Base-by-base conservation (phyloP, 768 basidiomycete genomes). In the Lyophyllum semitale region DNA sequence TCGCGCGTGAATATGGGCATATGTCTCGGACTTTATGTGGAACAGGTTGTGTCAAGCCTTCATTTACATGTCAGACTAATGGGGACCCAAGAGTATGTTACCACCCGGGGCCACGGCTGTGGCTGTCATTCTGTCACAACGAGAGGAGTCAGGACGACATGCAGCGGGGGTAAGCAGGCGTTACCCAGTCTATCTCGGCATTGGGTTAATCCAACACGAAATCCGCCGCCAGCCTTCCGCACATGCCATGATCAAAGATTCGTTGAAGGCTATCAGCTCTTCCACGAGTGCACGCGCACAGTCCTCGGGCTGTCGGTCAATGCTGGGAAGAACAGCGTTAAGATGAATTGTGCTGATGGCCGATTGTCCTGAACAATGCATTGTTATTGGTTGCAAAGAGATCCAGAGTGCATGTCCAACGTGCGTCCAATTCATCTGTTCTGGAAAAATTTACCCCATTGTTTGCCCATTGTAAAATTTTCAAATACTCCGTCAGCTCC, bases 131-230 rank as follows among this genome's bases (percentile, higher is more conserved):
- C 53, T 80, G 1, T 64, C 75, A 0, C 71, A 75, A 77, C 63
- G 76, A 76, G 54, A 70, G 73, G 29, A 41, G 62, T 51, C 58
- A n/a, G 79, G n/a, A 59, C 68, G 15, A 54, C 60, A 5, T 74
- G 76, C 43, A 58, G 65, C 5, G 69, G 75, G 0, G 67, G 72
- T 48, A 75, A 77, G 56, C 42, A 58, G n/a, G 73, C 73, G 2
- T n/a, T 79, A 73, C 58, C 77, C 77, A 1, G 71, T 81, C 0
- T 81, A 81, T 58, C 53, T 79, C 0, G 74, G 76, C 1, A 64
- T 78, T 27, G 77, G 75, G 0, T 77, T 77, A 37, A 65, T 78
- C 11, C 57, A 65, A 0, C 76, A 75, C 41, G 50, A 59, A 2
- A 54, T 73, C 1, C 61, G 73, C 0, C 59, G 70, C 0, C 64